Evolutionary conservation across 2,329 filamentous ascomycete genomes (phyloP).

Genomic region (Aspergillus cejpii): DNA sequence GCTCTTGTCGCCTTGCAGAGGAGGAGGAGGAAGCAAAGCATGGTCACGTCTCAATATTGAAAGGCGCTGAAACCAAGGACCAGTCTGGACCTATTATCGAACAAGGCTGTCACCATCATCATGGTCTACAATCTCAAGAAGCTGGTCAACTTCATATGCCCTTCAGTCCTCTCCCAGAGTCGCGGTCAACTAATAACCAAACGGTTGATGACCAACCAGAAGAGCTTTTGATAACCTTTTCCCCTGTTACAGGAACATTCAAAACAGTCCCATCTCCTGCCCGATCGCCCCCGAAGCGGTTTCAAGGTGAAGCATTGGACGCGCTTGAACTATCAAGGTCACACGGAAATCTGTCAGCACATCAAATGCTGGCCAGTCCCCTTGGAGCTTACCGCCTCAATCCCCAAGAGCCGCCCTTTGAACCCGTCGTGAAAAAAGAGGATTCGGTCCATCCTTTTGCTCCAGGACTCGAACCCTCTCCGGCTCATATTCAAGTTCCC

Average conservation of each 20-base stretch:
- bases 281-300: conserved; percentile 24
- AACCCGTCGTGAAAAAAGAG: conserved; percentile 8
- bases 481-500: conserved; percentile 8
- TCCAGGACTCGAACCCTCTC: conserved; percentile 8
- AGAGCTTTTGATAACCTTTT: conserved; percentile 40
- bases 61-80: not conserved
- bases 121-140: not conserved
- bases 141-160: not conserved
- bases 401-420: conserved; percentile 8
- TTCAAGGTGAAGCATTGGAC: conserved; percentile 15
- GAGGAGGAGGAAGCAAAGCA: conserved; percentile 36
- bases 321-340: conserved; percentile 8
- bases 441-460: conserved; percentile 1
- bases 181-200: conserved; percentile 9
- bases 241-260: conserved; percentile 42
- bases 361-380: conserved; percentile 5
- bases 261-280: conserved; percentile 35
- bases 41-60: conserved; percentile 24
- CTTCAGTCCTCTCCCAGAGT: not conserved
- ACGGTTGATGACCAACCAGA: conserved; percentile 19
- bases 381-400: conserved; percentile 8
- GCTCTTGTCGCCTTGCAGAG: conserved; percentile 44
- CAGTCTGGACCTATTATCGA: conserved; percentile 1
- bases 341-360: conserved; percentile 4
- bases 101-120: not conserved